Conservation (phyloP, 73 alveolate genomes). For the Blepharisma stoltei region DNA sequence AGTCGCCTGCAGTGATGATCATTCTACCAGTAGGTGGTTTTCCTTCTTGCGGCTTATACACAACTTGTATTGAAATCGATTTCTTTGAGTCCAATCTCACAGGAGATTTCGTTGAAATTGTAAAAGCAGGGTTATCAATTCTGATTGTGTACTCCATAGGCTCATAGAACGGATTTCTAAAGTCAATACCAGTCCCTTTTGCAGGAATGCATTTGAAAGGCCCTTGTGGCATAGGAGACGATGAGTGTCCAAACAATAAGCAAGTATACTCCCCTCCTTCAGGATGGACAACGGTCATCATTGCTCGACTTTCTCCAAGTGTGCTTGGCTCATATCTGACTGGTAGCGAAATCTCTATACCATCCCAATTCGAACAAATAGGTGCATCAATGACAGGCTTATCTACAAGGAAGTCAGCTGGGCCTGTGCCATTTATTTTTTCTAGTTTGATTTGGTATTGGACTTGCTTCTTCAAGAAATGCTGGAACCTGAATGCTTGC, state of each 20-base stretch:
- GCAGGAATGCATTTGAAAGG: slow-evolving; percentile 96
- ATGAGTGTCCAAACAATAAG: slow-evolving; percentile 86
- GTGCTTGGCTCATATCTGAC: slow-evolving; percentile 95
- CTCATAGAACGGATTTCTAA: slow-evolving; percentile 95
- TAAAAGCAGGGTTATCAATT: slow-evolving; percentile 96
- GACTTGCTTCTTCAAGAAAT: slow-evolving; percentile 90
- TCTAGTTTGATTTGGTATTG: slow-evolving; percentile 89
- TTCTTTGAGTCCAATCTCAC: slow-evolving; percentile 88
- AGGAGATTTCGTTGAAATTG: slow-evolving; percentile 90
- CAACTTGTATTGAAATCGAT: slow-evolving; percentile 70
- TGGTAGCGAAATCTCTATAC: slow-evolving; percentile 88
- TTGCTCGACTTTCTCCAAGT: slow-evolving; percentile 92
- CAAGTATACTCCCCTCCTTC: slow-evolving; percentile 98
- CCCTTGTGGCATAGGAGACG: slow-evolving; percentile 99
- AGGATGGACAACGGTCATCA: slow-evolving; percentile 83
- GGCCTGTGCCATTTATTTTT: slow-evolving; percentile 44
- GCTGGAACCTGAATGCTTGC: slow-evolving; percentile 90
- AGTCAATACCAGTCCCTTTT: slow-evolving; percentile 89
- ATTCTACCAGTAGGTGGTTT: slow-evolving; percentile 84
- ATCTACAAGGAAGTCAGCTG: slow-evolving; percentile 9
- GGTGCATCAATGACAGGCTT: slow-evolving; percentile 27
- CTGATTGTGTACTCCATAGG: slow-evolving; percentile 92
- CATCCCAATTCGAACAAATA: slow-evolving; percentile 50
- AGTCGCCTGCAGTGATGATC: slow-evolving; percentile 79
- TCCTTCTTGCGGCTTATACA: slow-evolving; percentile 74